Conservation (phyloP, 1,284 basidiomycete genomes). For the Ustilago bromivora region DNA sequence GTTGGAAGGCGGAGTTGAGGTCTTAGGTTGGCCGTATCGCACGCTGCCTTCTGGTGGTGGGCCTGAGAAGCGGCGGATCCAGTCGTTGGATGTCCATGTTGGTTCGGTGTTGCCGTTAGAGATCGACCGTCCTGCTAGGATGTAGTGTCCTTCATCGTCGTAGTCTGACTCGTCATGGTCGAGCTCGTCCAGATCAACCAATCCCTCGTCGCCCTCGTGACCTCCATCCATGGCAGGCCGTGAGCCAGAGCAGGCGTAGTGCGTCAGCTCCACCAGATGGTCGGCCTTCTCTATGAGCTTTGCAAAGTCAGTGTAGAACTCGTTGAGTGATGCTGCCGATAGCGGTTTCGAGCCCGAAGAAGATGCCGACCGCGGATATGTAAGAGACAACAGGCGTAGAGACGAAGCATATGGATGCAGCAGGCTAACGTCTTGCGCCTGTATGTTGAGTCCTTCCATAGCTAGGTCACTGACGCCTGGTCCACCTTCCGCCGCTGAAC, state of each 20-base stretch:
- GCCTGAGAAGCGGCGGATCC: slow-evolving; percentile 41
- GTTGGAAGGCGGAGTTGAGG: slow-evolving; percentile 27
- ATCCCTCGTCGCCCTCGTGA: slow-evolving; percentile 31
- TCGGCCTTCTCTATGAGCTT: slow-evolving; percentile 35
- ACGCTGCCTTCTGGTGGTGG: slow-evolving; percentile 47
- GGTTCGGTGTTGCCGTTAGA: neutral
- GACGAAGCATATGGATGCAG: slow-evolving; percentile 28
- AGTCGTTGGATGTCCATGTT: slow-evolving; percentile 17
- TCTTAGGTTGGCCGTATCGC: slow-evolving; percentile 29
- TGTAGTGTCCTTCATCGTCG: slow-evolving; percentile 33
- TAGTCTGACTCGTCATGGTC: slow-evolving; percentile 39
- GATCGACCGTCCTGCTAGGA: slow-evolving; percentile 6
- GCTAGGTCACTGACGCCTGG: slow-evolving; percentile 49
- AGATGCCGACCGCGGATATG: slow-evolving; percentile 49
- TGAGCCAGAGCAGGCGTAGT: slow-evolving; percentile 51
- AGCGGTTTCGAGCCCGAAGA: slow-evolving; percentile 41
- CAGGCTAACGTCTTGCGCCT: slow-evolving; percentile 30
- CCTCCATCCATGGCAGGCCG: slow-evolving; percentile 46
- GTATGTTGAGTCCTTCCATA: slow-evolving; percentile 59
- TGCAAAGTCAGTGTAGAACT: slow-evolving; percentile 51
- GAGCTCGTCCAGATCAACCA: slow-evolving; percentile 49
- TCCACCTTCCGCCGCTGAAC: slow-evolving; percentile 12
- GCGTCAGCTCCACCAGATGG: slow-evolving; percentile 48
- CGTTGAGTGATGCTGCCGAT: slow-evolving; percentile 27
- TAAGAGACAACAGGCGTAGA: slow-evolving; percentile 49